These are phyloP conservation scores for Hypomyces perniciosus DNA, from an alignment of 2,329 filamentous ascomycete species.

Conservation along the genomic window DNA sequence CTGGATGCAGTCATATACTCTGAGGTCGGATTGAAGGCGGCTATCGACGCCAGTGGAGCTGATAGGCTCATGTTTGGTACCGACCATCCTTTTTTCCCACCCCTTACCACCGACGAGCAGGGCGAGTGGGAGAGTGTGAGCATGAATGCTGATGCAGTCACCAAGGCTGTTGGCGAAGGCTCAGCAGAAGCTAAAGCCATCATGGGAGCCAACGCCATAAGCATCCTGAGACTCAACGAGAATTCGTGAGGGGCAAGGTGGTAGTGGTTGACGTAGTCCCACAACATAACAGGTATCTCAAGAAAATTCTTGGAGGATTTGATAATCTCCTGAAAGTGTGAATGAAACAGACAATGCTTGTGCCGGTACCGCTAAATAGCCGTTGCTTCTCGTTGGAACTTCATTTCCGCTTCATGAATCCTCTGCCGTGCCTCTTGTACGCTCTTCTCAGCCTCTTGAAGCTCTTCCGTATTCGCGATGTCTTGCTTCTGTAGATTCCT, in stretches of 20 bases:
- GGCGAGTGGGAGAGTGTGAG: slow-evolving; percentile 65
- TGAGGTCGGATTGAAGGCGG: slow-evolving; percentile 64
- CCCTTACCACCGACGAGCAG: slow-evolving; percentile 55
- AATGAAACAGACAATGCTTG: background rate
- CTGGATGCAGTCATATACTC: slow-evolving; percentile 84
- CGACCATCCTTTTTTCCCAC: slow-evolving; percentile 82
- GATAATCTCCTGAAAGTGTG: background rate
- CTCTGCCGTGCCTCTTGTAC: slow-evolving; percentile 26
- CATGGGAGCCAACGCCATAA: slow-evolving; percentile 54
- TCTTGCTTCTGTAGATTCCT: slow-evolving; percentile 26
- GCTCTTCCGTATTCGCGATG: slow-evolving; percentile 18
- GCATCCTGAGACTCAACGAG: slow-evolving; percentile 37
- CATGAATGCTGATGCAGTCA: slow-evolving; percentile 46
- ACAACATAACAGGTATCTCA: no score
- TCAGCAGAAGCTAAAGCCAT: slow-evolving; percentile 44
- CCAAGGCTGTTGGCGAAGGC: slow-evolving; percentile 41
- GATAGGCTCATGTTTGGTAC: slow-evolving; percentile 76
- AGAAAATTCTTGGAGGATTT: no score
- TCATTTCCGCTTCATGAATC: slow-evolving; percentile 34
- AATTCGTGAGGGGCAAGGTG: slow-evolving; percentile 11
- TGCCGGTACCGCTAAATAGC: slow-evolving; percentile 11
- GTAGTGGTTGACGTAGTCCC: background rate
- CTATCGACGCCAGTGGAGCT: slow-evolving; percentile 59
- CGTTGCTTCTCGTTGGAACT: slow-evolving; percentile 26
- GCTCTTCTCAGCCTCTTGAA: slow-evolving; percentile 24